Percentiles rank a stretch among this genome's conserved stretches.
Conservation (phyloP, 208 protist genomes). For the Borovskyia barvae region DNA sequence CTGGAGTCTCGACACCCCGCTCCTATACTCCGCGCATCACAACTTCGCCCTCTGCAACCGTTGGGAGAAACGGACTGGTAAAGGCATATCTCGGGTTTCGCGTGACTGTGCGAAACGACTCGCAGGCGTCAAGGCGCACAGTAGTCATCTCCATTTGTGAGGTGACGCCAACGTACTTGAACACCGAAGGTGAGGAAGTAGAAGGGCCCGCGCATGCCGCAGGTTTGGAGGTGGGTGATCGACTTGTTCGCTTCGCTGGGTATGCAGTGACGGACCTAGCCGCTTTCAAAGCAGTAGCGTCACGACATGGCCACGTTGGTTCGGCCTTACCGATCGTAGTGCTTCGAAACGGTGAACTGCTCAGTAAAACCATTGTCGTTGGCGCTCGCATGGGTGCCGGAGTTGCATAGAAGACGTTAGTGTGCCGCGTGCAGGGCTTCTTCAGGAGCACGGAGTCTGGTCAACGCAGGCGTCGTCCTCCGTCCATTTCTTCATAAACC, state of each 20-base stretch:
- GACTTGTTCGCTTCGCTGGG: slow-evolving; percentile 76
- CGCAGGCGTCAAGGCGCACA: slow-evolving; percentile 6
- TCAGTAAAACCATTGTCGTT: slow-evolving; percentile 30
- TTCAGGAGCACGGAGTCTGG: too few species aligned
- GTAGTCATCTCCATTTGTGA: slow-evolving; percentile 49
- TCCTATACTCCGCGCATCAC: slow-evolving; percentile 30
- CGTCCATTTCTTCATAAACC: too few species aligned
- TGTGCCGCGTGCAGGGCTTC: background rate
- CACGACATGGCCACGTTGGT: slow-evolving; percentile 57
- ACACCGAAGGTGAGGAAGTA: slow-evolving; percentile 27
- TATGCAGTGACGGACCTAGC: slow-evolving; percentile 85
- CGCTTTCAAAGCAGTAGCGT: slow-evolving; percentile 80
- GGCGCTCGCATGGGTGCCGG: slow-evolving; percentile 10
- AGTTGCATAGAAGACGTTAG: background rate
- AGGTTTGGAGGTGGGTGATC: slow-evolving; percentile 61
- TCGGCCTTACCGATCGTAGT: slow-evolving; percentile 58
- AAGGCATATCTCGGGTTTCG: slow-evolving; percentile 79
- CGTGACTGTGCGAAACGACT: slow-evolving; percentile 40
- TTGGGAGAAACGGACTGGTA: background rate
- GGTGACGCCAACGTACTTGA: slow-evolving; percentile 46
- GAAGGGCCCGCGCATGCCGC: slow-evolving; percentile 56
- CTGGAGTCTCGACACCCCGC: slow-evolving; percentile 26
- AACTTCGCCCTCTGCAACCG: background rate
- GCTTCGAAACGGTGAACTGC: slow-evolving; percentile 30
- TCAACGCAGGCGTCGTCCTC: too few species aligned